Base-by-base conservation (phyloP, 345 rosid species). In the Balakata baccata region DNA sequence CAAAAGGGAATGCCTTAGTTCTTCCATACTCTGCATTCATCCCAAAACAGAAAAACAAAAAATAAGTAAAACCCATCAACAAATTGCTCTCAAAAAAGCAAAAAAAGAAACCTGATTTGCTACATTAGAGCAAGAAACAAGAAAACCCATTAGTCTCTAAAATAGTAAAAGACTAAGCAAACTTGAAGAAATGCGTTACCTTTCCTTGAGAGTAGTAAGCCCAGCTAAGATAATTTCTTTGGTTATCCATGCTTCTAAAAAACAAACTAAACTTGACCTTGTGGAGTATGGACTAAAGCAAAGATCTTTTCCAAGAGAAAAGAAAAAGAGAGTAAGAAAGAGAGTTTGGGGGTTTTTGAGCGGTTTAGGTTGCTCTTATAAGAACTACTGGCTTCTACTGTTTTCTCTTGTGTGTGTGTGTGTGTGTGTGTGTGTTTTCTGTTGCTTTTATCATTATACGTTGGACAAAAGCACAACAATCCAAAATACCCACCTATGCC, bases 171-270 rank as follows among this genome's bases (percentile, higher is more conserved):
- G 46, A 22, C 51, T 14, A 51, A 34, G 18, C 17, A 51, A 34
- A 43, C 52, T n/a, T 29, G 34, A 68, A 51, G 53, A 56, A 66
- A 68, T 69, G 37, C 60, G 6, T 37, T 81, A 84, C 86, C 91
- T 87, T 87, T 64, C 89, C 95, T 50, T 89, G 95, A 84, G 81
- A 84, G 80, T 74, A 87, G 76, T 84, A 86, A 75, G 85, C 83
- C 85, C 86, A 89, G 68, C 50, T 78, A 41, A 85, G 86, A 67
- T 89, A 68, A 57, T 75, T 84, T 64, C 90, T 77, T 12, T 85
- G 92, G 72, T 63, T 82, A 38, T 94, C 97, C 98, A 94, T 92
- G 75, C 23, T 39, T 71, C 66, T 66, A 65, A 41, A 41, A 2
- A 58, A 64, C 7, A 34, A 1, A 39, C 25, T 7, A 7, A 38